phyloP scores from a whole-genome alignment of 164 flowering plant genomes.

The Vitis rotundifolia region DNA sequence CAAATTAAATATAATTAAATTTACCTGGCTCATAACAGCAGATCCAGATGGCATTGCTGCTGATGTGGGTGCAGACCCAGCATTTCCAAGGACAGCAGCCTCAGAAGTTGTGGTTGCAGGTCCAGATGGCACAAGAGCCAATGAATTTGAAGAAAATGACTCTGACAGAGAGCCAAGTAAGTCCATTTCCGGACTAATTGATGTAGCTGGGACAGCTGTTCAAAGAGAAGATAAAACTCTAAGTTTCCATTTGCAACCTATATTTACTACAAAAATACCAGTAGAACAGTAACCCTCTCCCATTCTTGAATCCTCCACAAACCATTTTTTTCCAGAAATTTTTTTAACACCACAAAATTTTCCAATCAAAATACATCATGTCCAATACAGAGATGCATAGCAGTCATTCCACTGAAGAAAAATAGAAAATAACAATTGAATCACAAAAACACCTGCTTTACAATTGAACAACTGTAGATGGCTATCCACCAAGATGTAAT shows the following conservation, averaged over 20 bases:
- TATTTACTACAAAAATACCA: neutral
- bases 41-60: constrained; percentile 38
- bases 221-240: constrained; percentile 7
- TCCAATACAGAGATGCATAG: neutral
- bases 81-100: constrained; percentile 31
- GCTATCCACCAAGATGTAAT: no score
- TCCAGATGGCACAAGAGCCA: constrained; percentile 62
- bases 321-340: neutral
- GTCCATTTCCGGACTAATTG: constrained; percentile 66
- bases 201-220: constrained; percentile 47
- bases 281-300: neutral
- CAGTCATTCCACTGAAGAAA: no score
- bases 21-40: constrained; percentile 54
- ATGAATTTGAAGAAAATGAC: constrained; percentile 43
- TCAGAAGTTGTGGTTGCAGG: constrained; percentile 35
- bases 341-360: neutral
- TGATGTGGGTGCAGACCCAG: constrained; percentile 39
- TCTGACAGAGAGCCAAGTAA: constrained; percentile 77
- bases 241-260: neutral
- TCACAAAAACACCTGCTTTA: no score
- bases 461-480: no score
- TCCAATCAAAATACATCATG: neutral
- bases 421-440: no score
- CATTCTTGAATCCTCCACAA: neutral
- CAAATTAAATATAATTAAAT: no score